Base-by-base conservation (phyloP, 2,329 filamentous ascomycete species). In the Fragosphaeria purpurea region DNA sequence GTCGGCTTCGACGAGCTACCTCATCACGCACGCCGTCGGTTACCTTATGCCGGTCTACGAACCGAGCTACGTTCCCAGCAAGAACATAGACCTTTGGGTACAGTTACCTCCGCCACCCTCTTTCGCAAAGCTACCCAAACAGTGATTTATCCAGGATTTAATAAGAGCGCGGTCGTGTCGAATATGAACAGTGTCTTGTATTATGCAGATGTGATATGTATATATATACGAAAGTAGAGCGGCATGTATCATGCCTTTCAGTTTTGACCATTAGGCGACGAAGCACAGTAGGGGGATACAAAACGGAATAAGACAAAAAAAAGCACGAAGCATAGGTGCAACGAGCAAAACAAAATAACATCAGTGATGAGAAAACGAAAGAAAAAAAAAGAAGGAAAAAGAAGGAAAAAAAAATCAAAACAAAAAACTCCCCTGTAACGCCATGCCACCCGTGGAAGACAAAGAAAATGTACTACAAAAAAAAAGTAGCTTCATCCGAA, bases 1-100 rank as follows among this genome's bases (percentile, higher is more conserved):
- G 1, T 68, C 69, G 3, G 55, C 67, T 4, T 30, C 52, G 1
- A 53, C 59, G 6, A 63, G 61, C 41, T 52, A 54, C 12, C 22
- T 56, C 5, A 57, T 64, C 5, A 53, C 46, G 2, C 53, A 50
- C 12, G 22, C 54, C 1, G 13, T 70, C 6, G 47, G 44, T 11
- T 11, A 11, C 35, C 7, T 35, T 41, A 4, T 9, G 60, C 10
- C 59, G 65, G 52, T 65, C 65, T 0, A 47, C 62, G 1, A 22
- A 22, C 22, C 22, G 22, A 22, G 22, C 22, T 22, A 22, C 22
- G 22, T 22, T 22, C 22, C 22, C 22, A 22, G 22, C 22, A 22
- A 22, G 22, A 22, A 22, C 22, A 22, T 22, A 22, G 22, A 22
- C 22, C 22, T 22, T 22, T 22, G 22, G 22, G 22, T 22, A 22